phyloP scores from a whole-genome alignment of 306 rosid genomes.

The Acmispon strigosus region DNA sequence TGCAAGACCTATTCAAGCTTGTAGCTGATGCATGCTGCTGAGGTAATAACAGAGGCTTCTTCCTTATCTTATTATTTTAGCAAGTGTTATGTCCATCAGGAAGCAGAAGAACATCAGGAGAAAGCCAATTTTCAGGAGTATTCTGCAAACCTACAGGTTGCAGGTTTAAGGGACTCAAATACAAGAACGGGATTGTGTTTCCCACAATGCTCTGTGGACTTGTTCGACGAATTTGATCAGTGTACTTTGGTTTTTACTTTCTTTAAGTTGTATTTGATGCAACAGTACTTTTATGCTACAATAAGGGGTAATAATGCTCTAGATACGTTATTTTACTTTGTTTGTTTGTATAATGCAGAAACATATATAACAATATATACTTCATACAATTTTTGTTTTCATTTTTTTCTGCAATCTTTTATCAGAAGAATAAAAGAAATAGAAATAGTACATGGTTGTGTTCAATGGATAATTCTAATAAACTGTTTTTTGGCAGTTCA shows the following conservation, averaged over 20 bases:
- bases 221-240: slow-evolving; percentile 1
- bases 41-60: slow-evolving; percentile 5
- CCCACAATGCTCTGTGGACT: neutral
- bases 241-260: slow-evolving; percentile 19
- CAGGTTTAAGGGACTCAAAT: slow-evolving; percentile 6
- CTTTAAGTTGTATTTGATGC: neutral
- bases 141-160: slow-evolving; percentile 15
- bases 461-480: neutral
- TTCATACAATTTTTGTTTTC: neutral
- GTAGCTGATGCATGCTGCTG: slow-evolving; percentile 34
- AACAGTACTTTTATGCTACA: neutral
- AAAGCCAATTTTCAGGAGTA: neutral
- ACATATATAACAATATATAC: neutral
- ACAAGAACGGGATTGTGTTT: neutral
- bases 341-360: slow-evolving; percentile 8
- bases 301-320: slow-evolving; percentile 21
- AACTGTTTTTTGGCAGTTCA: neutral
- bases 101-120: neutral
- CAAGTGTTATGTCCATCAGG: neutral
- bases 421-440: neutral
- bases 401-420: neutral
- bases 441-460: neutral
- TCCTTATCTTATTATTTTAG: neutral
- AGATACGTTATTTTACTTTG: neutral
- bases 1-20: slow-evolving; percentile 60